These are phyloP conservation scores for Aethionema arabicum DNA, from an alignment of 345 rosid species.

Conservation along the genomic window DNA sequence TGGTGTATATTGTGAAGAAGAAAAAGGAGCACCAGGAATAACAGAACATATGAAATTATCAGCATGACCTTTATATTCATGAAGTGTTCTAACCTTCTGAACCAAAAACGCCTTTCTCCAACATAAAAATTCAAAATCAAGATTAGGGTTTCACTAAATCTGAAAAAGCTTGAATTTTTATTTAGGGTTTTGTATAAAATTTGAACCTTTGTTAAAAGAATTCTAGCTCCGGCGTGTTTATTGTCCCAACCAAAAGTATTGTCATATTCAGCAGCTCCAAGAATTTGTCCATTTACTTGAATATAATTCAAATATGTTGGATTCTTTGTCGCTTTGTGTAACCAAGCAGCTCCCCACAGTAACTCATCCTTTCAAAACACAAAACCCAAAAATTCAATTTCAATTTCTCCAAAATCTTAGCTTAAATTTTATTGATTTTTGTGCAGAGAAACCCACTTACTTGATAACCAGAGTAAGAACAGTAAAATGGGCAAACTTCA, in stretches of 20 bases:
- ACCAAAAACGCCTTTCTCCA: constrained; percentile 67
- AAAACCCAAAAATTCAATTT: neutral
- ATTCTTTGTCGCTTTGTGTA: constrained; percentile 79
- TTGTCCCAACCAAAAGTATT: constrained; percentile 98
- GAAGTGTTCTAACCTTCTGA: constrained; percentile 67
- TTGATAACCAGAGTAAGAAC: constrained; percentile 60
- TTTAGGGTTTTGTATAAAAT: too few relatives aligned
- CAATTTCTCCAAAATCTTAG: neutral
- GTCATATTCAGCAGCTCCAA: constrained; percentile 84
- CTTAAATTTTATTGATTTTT: too few relatives aligned
- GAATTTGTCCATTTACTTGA: constrained; percentile 67
- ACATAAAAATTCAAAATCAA: neutral
- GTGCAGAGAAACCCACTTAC: constrained; percentile 27
- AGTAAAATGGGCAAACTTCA: constrained; percentile 55
- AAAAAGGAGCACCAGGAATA: constrained; percentile 81
- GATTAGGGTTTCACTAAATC: neutral
- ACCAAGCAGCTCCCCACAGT: constrained; percentile 98
- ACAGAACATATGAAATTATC: constrained; percentile 94
- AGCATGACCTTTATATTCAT: constrained; percentile 92
- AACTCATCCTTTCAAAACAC: constrained; percentile 64
- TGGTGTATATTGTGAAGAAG: constrained; percentile 81
- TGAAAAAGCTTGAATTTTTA: neutral
- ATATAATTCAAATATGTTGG: constrained; percentile 67
- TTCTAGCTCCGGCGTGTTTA: constrained; percentile 85
- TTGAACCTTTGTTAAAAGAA: constrained; percentile 87